These are phyloP conservation scores for Coemansia sp. DNA, from an alignment of 192 early-diverging fungal genomes.

Conservation along the genomic window DNA sequence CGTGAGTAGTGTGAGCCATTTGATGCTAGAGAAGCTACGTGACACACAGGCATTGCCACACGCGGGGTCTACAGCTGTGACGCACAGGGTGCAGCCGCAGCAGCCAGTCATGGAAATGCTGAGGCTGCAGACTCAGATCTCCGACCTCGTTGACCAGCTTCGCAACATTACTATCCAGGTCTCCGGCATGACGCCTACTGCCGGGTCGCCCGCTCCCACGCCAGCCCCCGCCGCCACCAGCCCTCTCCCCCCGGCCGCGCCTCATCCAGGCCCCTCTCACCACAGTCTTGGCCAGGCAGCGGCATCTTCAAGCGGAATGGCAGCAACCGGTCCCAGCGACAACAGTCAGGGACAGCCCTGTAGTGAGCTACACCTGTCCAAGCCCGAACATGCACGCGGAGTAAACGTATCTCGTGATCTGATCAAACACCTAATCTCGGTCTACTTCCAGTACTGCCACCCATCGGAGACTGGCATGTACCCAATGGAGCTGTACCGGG, in stretches of 20 bases:
- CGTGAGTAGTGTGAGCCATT: constrained; percentile 34
- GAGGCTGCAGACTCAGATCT: constrained; percentile 53
- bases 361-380: constrained; percentile 9
- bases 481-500: constrained; percentile 49
- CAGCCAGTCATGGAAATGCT: constrained; percentile 54
- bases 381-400: constrained; percentile 20
- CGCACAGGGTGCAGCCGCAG: not conserved
- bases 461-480: constrained; percentile 54
- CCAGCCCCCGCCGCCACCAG: not conserved
- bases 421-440: constrained; percentile 41
- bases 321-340: not conserved
- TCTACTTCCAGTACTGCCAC: constrained; percentile 52
- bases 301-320: not conserved
- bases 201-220: not conserved
- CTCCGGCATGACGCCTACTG: constrained; percentile 23
- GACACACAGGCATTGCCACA: constrained; percentile 11
- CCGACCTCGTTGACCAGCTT: constrained; percentile 46
- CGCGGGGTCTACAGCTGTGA: not conserved
- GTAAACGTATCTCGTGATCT: constrained; percentile 50
- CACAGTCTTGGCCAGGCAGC: not conserved
- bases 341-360: not conserved
- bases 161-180: constrained; percentile 46
- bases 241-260: not conserved
- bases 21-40: constrained; percentile 31
- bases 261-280: not conserved